phyloP scores from a whole-genome alignment of 2,329 filamentous ascomycete genomes.

The Aspergillus quadrilineatus region DNA sequence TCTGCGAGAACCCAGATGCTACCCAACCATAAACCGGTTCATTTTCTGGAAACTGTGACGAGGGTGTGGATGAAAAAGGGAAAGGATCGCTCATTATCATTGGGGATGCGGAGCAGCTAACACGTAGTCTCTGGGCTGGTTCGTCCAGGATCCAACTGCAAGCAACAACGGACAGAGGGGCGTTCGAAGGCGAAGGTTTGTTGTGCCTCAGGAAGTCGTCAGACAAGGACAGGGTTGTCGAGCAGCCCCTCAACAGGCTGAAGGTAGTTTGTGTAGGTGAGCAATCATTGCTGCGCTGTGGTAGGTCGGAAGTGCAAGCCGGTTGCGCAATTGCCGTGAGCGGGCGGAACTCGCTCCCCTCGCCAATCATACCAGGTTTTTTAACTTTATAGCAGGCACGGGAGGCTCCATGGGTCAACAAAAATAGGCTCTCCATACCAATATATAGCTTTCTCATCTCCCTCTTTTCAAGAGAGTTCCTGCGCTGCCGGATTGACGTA shows the following conservation, averaged over 20 bases:
- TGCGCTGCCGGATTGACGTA: not conserved
- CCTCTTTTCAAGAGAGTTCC: not conserved
- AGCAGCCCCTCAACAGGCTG: not conserved
- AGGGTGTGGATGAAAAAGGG: slow-evolving; percentile 17
- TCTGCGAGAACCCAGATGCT: slow-evolving; percentile 19
- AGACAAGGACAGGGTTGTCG: not conserved
- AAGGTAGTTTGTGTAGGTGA: not conserved
- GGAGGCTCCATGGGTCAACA: not conserved
- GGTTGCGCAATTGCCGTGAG: not conserved
- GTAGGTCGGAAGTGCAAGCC: slow-evolving; percentile 7
- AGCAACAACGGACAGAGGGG: not conserved
- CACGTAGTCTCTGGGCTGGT: slow-evolving; percentile 5
- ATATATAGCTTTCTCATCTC: not conserved
- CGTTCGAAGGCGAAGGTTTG: not conserved
- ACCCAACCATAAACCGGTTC: slow-evolving; percentile 20
- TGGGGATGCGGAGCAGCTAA: slow-evolving; percentile 2
- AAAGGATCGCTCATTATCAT: slow-evolving; percentile 24
- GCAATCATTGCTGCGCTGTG: slow-evolving; percentile 3
- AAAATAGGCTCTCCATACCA: not conserved
- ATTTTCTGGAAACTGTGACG: slow-evolving; percentile 19
- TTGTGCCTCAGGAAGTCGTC: not conserved
- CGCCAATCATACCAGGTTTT: not conserved
- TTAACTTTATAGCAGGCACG: slow-evolving; percentile 2
- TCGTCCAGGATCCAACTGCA: not conserved
- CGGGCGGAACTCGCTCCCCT: not conserved